Evolutionary conservation across 2,329 filamentous ascomycete species (phyloP).

Genomic region (Bertia moriformis): DNA sequence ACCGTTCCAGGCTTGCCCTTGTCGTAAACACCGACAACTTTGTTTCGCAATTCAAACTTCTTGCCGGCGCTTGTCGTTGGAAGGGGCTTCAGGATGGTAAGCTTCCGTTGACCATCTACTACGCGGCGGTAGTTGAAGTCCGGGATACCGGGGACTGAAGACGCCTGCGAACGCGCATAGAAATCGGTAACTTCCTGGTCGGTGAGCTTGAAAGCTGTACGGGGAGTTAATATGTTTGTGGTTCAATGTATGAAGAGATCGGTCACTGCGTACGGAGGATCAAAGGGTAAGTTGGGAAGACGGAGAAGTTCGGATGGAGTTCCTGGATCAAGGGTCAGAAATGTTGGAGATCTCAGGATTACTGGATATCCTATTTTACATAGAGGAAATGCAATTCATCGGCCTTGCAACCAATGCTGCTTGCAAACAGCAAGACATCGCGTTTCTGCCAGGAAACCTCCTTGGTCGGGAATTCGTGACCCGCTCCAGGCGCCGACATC

Average conservation of each 20-base stretch:
- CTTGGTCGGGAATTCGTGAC: conserved; percentile 65
- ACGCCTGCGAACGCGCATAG: conserved; percentile 38
- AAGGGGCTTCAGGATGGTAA: conserved; percentile 48
- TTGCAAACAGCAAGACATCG: conserved; percentile 78
- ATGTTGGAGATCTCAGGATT: too few relatives aligned
- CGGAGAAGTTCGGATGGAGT: conserved; percentile 70
- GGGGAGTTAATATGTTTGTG: too few relatives aligned
- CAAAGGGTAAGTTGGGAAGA: conserved; percentile 79
- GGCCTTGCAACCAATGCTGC: conserved; percentile 70
- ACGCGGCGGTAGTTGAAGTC: conserved; percentile 47
- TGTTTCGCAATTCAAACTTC: conserved; percentile 48
- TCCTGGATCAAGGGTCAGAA: conserved; percentile 48
- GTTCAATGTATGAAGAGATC: too few relatives aligned
- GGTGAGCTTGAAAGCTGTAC: conserved; percentile 48
- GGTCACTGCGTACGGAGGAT: conserved; percentile 62
- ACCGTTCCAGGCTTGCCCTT: conserved; percentile 59
- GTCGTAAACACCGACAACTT: conserved; percentile 57
- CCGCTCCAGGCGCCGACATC: conserved; percentile 40
- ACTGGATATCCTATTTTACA: conserved; percentile 44
- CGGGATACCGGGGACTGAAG: conserved; percentile 49
- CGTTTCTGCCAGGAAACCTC: conserved; percentile 77
- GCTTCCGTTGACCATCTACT: conserved; percentile 53
- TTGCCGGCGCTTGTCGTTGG: conserved; percentile 44
- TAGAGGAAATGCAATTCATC: conserved; percentile 90
- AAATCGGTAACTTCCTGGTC: conserved; percentile 57